Evolutionary conservation across 148 eudicot genomes (phyloP), one percentile per base, ranked within the genome.

Genomic region (Cornus controversa): DNA sequence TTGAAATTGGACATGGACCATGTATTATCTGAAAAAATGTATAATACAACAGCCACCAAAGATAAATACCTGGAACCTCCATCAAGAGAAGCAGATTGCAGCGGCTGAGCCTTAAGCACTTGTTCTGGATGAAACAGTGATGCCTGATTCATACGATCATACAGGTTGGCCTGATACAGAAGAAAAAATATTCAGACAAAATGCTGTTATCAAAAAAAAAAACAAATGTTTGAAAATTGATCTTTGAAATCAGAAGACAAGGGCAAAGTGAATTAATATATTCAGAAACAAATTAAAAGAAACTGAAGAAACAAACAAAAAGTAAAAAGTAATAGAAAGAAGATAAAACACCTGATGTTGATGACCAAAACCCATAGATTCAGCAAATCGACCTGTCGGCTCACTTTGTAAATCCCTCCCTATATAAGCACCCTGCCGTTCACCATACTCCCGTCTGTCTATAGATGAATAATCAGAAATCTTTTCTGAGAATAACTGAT

Each of bases 121-220:
- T 88, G 90, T 34, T 90, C 96, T 68, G 87, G 91, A 29, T 91
- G 86, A 45, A 88, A 86, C 40, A 91, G 72, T 16, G 90, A 75
- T 77, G 91, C 87, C 73, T 86, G 94, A 80, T 93, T 96, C 82
- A 90, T 72, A 74, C 91, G 99, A 72, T 96, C 94, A 84, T 91
- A 96, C 66, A 90, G 64, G 70, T 93, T 91, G 62, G 96, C 28
- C 97, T 96, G 94, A 36, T 23, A 65, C 78, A 70, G 58, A 67
- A 71, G 31, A 15, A 69, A 67, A 8, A 67, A 4, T 14, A 54
- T 45, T 63, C 58, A 79, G 10, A 23, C 2, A 37, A 63, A 7
- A 26, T 34, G 27, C 22, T 25, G 25, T 47, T 16, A 26, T 18
- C 10, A 20, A 37, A 36, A 75, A 6, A 10, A 63, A 73, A 54